Evolutionary conservation across 768 basidiomycete genomes (phyloP), one percentile per base, ranked within the genome.

Genomic region (Mycena haematopus): DNA sequence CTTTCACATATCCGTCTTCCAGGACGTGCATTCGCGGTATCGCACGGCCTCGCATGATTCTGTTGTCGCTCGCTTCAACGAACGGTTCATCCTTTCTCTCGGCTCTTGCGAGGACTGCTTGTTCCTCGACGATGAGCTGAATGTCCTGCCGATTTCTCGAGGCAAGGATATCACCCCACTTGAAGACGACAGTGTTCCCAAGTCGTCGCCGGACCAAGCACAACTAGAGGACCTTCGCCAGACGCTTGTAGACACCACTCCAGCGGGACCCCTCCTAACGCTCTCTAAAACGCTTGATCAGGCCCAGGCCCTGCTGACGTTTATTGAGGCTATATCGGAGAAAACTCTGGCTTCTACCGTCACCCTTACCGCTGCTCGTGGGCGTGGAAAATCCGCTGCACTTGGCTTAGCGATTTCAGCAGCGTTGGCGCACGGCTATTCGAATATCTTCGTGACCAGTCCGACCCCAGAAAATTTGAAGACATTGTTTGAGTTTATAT

Each of bases 391-490:
- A 75, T 96, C 93, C 22, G 96, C 97, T 15, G 94, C 96, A 0
- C 80, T 99, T n/a, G 97, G 97, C 38, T 78, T 99, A 51, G 93
- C 95, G 1, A 93, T 99, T 62, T 92, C 96, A 1, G 91, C 94
- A 14, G 96, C 97, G 1, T 80, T 99, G 22, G 91, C 89, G 1
- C 92, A 97, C 70, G 95, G 95, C 25, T 99, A 99, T 73, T 91
- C 92, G 54, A 99, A 99, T 75, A 93, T 99, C 60, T 99, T 99
- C 73, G 94, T 99, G 55, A 99, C 97, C 11, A 95, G 92, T 74
- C 97, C 97, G 0, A 94, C 90, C 70, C 97, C 97, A 2, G 96
- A 99, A 77, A 99, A 99, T 75, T 79, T 99, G 78, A 96, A 92
- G 79, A 99, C 96, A 0, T 74, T 99, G n/a, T 99, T 98, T 71